Evolutionary conservation across 148 eudicot genomes (phyloP), one percentile per base, ranked within the genome.

Genomic region (Amaranthus palmeri): DNA sequence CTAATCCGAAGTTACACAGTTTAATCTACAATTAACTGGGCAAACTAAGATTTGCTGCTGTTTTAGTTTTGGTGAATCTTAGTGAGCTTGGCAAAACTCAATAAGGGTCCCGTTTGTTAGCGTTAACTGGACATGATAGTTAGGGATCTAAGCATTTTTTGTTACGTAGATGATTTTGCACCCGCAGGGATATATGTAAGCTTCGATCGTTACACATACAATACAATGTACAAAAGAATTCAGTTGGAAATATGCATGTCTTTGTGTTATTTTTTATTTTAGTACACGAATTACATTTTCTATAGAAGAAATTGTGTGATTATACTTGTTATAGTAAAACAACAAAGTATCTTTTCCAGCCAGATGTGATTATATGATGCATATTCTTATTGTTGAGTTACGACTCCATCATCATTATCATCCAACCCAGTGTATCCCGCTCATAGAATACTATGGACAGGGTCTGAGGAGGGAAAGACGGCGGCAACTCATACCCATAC

Each of bases 21-120:
- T 63, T 57, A 43, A 25, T 25, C 36, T 25, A 52, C 42, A 62
- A 40, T 48, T 17, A 49, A 61, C 82, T 77, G 76, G 69, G 81
- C 79, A 75, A 67, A 69, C 81, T 83, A 90, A 67, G 90, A 70
- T 85, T 72, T 76, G 46, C 82, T 77, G 61, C 65, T 79, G 79
- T 84, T 82, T 79, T 48, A 36, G 72, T 64, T 72, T 46, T 74
- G 73, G 74, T 56, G 55, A 73, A 77, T 81, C 81, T 79, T 90
- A 77, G 84, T 61, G 76, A 73, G 77, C 75, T 54, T 82, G 76
- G 77, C 65, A 74, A 54, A 25, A 41, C 45, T 73, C 65, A 25
- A 63, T 12, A 48, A 42, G 54, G 57, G 47, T 56, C 48, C 59
- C 5, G 61, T 51, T 52, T 13, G 15, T 43, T 54, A 15, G n/a